Base-by-base conservation (phyloP, 208 protist genomes). In the Trypanosoma lewisi region DNA sequence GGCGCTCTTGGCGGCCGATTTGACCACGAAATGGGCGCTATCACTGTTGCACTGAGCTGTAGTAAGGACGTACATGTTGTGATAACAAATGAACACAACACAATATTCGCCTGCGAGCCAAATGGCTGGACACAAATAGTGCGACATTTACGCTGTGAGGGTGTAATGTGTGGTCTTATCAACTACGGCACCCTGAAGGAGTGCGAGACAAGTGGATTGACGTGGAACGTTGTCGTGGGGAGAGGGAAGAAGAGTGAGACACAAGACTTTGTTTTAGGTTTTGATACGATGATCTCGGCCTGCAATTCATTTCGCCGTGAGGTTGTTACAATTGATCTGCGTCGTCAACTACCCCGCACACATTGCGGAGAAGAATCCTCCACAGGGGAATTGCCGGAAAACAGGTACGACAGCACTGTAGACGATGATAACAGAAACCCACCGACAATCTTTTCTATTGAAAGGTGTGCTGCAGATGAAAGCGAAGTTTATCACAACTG, bases 1-100 rank as follows among this genome's bases (percentile, higher is more conserved):
- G 82, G 86, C 25, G 82, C 80, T 0, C 69, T 89, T 11, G 87
- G 87, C n/a, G 87, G 87, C 28, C 81, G 87, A 30, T 56, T 91
- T 16, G 87, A 94, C 64, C 87, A 94, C 67, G 84, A 91, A 70
- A 63, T 91, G 34, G 82, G 55, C 8, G 65, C 70, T 9, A 59
- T 88, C 27, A 66, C 44, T 39, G 60, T 30, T 14, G 39, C 63
- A n/a, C 23, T 74, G 7, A 34, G 31, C 4, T 28, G 2, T 2
- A 53, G 30, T n/a, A 45, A 31, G 39, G 21, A 52, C 4, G 61
- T 55, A 27, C 59, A 74, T 55, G 51, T 89, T n/a, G 33, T 82
- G 7, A 8, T 85, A 19, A 85, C 82, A 52, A 55, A 73, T 41
- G n/a, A 44, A 44, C 25, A 50, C 52, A 89, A 89, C 62, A 78